Conservation (phyloP, 2,329 filamentous ascomycete genomes). For the Endocalyx cinctus region DNA sequence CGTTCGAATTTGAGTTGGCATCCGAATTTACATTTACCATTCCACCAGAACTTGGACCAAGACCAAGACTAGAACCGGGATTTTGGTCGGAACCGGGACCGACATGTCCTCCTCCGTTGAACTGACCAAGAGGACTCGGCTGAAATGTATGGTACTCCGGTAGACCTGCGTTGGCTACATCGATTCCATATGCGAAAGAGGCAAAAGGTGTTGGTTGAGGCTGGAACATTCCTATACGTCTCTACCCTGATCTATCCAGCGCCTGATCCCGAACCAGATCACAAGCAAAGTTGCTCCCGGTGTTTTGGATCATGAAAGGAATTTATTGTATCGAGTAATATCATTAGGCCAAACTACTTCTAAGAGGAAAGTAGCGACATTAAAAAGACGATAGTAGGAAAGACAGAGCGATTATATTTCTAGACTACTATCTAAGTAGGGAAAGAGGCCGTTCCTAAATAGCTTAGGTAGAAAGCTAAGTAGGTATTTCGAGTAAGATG, state of each 20-base stretch:
- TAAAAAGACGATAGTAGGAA: conserved; percentile 6
- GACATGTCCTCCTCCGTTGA: conserved; percentile 16
- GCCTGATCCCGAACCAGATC: conserved; percentile 16
- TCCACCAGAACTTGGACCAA: conserved; percentile 10
- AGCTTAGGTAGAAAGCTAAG: conserved; percentile 13
- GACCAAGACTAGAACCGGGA: conserved; percentile 5
- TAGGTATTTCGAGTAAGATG: conserved; percentile 6
- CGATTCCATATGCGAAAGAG: conserved; percentile 39
- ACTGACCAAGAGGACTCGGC: conserved; percentile 23
- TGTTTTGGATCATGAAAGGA: conserved; percentile 18
- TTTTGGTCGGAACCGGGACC: conserved; percentile 7
- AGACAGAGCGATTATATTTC: no score
- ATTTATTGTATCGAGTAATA: neutral
- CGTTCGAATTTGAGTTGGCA: conserved; percentile 6
- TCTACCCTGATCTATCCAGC: conserved; percentile 7
- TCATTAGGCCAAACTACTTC: neutral
- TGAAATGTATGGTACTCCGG: conserved; percentile 25
- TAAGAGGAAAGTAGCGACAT: neutral
- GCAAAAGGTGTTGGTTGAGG: conserved; percentile 47
- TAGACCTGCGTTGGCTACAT: conserved; percentile 22
- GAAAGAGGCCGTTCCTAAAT: no score
- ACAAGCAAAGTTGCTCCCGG: conserved; percentile 16
- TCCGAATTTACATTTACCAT: conserved; percentile 1
- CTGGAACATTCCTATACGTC: conserved; percentile 46
- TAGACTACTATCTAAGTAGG: no score